These are phyloP conservation scores for Cercophora sp. DNA, from an alignment of 495 filamentous ascomycete species.

Conservation along the genomic window DNA sequence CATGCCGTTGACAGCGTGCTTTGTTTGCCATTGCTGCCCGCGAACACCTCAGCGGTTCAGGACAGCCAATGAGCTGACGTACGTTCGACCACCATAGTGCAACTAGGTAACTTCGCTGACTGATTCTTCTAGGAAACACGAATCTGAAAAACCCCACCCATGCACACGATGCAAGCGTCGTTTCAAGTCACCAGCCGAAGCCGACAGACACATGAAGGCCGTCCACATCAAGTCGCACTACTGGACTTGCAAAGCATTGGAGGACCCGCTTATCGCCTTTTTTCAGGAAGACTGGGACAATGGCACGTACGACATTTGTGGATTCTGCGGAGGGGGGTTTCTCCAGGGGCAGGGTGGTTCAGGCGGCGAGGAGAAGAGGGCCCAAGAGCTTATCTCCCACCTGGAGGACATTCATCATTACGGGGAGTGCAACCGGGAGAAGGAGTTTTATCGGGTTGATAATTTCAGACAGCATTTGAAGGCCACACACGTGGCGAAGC, in stretches of 20 bases:
- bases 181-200: conserved; percentile 90
- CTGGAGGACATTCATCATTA: conserved; percentile 72
- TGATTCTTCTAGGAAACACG: conserved; percentile 45
- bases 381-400: conserved; percentile 51
- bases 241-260: conserved; percentile 76
- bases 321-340: conserved; percentile 82
- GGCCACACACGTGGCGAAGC: conserved; percentile 58
- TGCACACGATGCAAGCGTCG: conserved; percentile 77
- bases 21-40: conserved; percentile 79
- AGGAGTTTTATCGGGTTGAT: conserved; percentile 84
- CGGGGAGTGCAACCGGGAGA: conserved; percentile 78
- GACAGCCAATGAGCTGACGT: conserved; percentile 67
- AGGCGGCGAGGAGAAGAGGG: conserved; percentile 23
- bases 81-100: no score
- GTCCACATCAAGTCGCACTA: conserved; percentile 80
- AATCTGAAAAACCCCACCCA: conserved; percentile 76
- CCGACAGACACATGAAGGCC: conserved; percentile 83
- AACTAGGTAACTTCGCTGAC: no score
- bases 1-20: background rate
- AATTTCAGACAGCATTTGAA: conserved; percentile 89
- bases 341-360: conserved; percentile 57
- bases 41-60: conserved; percentile 84
- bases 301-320: conserved; percentile 62
- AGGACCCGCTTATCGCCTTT: conserved; percentile 52
- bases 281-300: conserved; percentile 51